Evolutionary conservation across 768 basidiomycete genomes (phyloP), one percentile per base, ranked within the genome.

Genomic region (Trametes maxima): DNA sequence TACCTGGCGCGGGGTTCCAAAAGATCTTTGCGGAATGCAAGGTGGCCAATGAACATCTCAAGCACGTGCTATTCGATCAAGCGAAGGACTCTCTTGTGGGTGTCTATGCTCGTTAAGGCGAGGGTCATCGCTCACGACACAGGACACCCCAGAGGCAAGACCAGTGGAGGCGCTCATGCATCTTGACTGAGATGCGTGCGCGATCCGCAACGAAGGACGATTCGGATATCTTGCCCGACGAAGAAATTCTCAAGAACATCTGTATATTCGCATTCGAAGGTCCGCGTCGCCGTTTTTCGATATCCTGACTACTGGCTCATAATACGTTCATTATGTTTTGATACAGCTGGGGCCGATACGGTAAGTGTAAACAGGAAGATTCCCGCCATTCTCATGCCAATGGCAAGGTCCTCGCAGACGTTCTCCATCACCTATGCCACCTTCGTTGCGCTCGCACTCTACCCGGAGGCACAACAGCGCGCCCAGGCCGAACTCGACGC

Each of bases 1-100:
- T 70, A 36, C 70, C 70, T 2, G 70, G 70, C 5, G 69, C 69
- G 11, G 57, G 57, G 1, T 71, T 68, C 61, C 62, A 69, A 45
- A 54, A 36, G n/a, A 5, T 48, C 16, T 46, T 51, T 12, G 53
- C 39, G 1, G 45, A 36, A 12, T 54, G 37, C 21, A 45, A 37
- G 16, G 39, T 13, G 25, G 25, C 40, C 8, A 43, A 25, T 33
- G 21, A 42, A 17, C 24, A 28, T 12, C 24, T 54, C 37, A 42
- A 28, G 12, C 17, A 46, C 25, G 54, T 21, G 19, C 44, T 35
- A 8, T 24, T 51, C 19, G 40, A 42, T 13, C 33, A 44, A 35
- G 21, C 21, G 6, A 25, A 40, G 37, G 14, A n/a, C 10, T 25
- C 22, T 2, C 14, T 39, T 24, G 28, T 28, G 16, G 28, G 36